phyloP scores from a whole-genome alignment of 345 rosid genomes.

The Citrus trifoliata region DNA sequence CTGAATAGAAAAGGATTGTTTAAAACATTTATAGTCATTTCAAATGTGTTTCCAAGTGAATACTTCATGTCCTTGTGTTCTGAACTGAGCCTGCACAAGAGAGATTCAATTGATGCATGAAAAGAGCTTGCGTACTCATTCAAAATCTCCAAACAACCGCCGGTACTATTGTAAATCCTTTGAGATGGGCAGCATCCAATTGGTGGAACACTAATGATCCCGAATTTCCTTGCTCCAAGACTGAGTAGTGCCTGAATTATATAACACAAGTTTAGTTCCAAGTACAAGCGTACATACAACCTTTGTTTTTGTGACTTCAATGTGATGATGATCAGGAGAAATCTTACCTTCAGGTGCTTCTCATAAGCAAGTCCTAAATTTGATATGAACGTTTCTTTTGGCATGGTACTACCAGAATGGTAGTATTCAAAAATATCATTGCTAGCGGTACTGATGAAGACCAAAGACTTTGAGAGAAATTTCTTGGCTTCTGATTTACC shows the following conservation, averaged over 20 bases:
- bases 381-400: constrained; percentile 33
- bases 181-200: constrained; percentile 62
- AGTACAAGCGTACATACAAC: neutral
- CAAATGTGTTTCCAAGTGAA: constrained; percentile 47
- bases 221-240: constrained; percentile 49
- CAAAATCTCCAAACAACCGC: constrained; percentile 43
- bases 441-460: constrained; percentile 57
- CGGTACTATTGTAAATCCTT: constrained; percentile 29
- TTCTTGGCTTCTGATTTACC: constrained; percentile 23
- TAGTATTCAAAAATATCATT: constrained; percentile 41
- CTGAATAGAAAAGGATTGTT: constrained; percentile 29
- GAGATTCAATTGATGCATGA: constrained; percentile 15
- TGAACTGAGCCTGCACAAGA: constrained; percentile 37
- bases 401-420: constrained; percentile 17
- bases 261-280: neutral
- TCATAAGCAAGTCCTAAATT: constrained; percentile 30
- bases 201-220: constrained; percentile 46
- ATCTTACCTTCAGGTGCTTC: constrained; percentile 33
- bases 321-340: neutral
- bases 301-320: neutral
- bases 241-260: constrained; percentile 32
- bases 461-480: constrained; percentile 32
- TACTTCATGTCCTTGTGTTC: constrained; percentile 34
- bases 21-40: constrained; percentile 42
- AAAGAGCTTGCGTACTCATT: constrained; percentile 36